Evolutionary conservation across 2,329 filamentous ascomycete species (phyloP).

Genomic region (Westerdykella sp.): DNA sequence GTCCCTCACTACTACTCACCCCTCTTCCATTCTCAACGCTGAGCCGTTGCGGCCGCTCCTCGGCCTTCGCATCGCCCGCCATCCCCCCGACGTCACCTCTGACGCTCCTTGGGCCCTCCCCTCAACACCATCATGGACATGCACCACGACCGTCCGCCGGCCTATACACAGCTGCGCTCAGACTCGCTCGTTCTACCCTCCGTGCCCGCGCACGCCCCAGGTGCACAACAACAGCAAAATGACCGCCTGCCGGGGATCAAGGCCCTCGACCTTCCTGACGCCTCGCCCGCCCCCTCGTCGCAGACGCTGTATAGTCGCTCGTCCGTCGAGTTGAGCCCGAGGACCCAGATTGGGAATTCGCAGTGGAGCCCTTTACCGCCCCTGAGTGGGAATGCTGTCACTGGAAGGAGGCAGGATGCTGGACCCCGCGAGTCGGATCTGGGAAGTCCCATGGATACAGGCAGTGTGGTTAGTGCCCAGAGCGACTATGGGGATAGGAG

Average conservation of each 20-base stretch:
- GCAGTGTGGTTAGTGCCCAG: slow-evolving; percentile 40
- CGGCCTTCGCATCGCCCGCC: no score
- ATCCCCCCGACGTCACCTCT: no score
- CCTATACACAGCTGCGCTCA: slow-evolving; percentile 40
- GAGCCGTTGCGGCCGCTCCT: no score
- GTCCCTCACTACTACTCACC: no score
- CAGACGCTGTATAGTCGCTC: slow-evolving; percentile 20
- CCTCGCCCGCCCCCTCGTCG: slow-evolving; percentile 25
- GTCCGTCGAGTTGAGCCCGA: slow-evolving; percentile 34
- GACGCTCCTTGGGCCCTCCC: neutral
- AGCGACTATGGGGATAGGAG: slow-evolving; percentile 27
- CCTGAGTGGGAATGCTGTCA: slow-evolving; percentile 18
- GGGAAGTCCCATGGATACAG: slow-evolving; percentile 41
- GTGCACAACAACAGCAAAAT: neutral
- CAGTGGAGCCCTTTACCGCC: slow-evolving; percentile 26
- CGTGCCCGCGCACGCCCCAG: slow-evolving; percentile 33
- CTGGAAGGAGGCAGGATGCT: slow-evolving; percentile 30
- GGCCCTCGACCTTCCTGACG: slow-evolving; percentile 39
- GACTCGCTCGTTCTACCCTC: slow-evolving; percentile 34
- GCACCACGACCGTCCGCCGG: slow-evolving; percentile 38
- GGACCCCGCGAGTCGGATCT: slow-evolving; percentile 30
- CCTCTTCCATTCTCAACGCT: no score
- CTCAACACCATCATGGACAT: neutral
- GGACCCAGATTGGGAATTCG: slow-evolving; percentile 10
- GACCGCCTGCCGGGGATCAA: slow-evolving; percentile 41